Evolutionary conservation across 345 rosid species (phyloP).

Genomic region (Lepidium aucheri): DNA sequence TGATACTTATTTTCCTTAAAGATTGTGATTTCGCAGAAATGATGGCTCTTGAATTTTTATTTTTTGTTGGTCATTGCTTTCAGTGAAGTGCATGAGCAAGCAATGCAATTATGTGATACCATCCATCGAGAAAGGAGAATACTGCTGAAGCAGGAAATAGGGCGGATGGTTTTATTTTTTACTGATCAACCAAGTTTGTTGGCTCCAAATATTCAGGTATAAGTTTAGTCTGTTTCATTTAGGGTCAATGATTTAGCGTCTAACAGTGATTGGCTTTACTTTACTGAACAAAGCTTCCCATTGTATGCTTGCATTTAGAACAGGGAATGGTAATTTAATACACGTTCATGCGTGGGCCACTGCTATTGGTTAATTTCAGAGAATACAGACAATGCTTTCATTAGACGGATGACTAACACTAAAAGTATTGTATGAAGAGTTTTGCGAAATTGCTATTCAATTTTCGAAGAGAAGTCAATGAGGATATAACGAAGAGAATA

Average conservation of each 20-base stretch:
- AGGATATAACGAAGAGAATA: neutral
- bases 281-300: neutral
- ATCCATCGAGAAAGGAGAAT: conserved; percentile 91
- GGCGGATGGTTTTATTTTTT: conserved; percentile 96
- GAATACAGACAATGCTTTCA: neutral
- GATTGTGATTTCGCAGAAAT: neutral
- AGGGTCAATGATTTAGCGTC: neutral
- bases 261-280: neutral
- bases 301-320: neutral
- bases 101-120: conserved; percentile 62
- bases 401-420: neutral
- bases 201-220: conserved; percentile 97
- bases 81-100: conserved; percentile 99
- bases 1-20: neutral
- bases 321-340: neutral
- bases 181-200: conserved; percentile 98
- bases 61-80: conserved; percentile 27
- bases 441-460: neutral
- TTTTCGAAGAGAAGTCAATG: neutral
- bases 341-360: neutral
- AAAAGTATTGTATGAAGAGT: neutral
- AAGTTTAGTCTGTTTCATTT: neutral
- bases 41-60: conserved; percentile 2
- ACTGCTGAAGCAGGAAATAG: conserved; percentile 90
- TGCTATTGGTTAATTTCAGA: neutral